Conservation (phyloP, 2,329 filamentous ascomycete species). For the Penicillium sp. region DNA sequence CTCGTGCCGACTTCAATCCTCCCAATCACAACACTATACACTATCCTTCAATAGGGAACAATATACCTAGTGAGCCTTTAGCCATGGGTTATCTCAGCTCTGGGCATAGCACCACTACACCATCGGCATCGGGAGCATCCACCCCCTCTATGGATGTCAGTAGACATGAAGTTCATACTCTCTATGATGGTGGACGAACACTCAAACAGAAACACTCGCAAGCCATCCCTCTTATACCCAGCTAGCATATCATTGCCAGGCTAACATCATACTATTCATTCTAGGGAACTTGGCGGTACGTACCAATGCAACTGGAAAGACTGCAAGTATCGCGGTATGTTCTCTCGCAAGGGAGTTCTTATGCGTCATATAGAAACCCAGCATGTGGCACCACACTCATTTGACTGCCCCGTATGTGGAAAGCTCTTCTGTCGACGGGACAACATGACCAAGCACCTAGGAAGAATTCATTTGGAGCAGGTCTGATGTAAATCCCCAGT, state of each 20-base stretch:
- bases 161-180: not conserved
- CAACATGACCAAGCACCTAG: not conserved
- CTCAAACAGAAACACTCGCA: not conserved
- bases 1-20: not conserved
- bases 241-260: not conserved
- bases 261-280: not conserved
- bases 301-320: not conserved
- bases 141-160: not conserved
- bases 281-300: not conserved
- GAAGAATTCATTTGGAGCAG: not conserved
- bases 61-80: not conserved
- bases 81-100: not conserved
- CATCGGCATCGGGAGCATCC: not conserved
- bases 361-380: constrained; percentile 1
- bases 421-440: not conserved
- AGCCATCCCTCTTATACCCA: not conserved
- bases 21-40: not conserved
- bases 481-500: not conserved
- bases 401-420: not conserved
- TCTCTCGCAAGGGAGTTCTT: not conserved
- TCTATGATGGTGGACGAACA: not conserved
- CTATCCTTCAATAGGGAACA: not conserved
- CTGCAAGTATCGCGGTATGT: not conserved
- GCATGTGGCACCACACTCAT: not conserved
- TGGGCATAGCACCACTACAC: not conserved